phyloP scores from a whole-genome alignment of 2,329 filamentous ascomycete genomes.

The Celoporthe dispersa region DNA sequence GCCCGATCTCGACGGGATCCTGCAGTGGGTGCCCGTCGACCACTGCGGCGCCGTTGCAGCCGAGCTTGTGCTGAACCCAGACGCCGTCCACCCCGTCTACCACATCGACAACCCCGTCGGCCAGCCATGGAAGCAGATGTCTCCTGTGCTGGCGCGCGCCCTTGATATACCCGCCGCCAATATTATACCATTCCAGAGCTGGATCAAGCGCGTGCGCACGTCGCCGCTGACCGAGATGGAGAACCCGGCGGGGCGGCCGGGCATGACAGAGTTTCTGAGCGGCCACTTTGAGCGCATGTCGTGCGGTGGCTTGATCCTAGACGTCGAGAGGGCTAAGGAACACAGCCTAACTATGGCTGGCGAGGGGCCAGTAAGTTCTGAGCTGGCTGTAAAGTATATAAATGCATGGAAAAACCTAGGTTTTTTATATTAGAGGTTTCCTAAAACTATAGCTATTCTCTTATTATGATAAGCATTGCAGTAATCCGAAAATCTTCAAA shows the following conservation, averaged over 20 bases:
- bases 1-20: constrained; percentile 45
- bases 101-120: constrained; percentile 21
- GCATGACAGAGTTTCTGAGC: constrained; percentile 36
- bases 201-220: constrained; percentile 36
- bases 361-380: neutral
- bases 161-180: constrained; percentile 29
- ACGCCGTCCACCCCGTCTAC: neutral
- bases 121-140: constrained; percentile 12
- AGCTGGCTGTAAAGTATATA: neutral
- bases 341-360: constrained; percentile 28
- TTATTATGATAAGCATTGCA: no score
- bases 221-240: constrained; percentile 27
- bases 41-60: constrained; percentile 35
- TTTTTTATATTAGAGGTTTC: neutral
- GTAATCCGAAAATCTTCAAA: no score
- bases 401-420: neutral
- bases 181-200: constrained; percentile 36
- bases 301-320: constrained; percentile 37
- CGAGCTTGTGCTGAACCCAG: constrained; percentile 33
- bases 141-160: constrained; percentile 22
- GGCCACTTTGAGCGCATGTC: constrained; percentile 38
- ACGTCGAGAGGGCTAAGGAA: constrained; percentile 33
- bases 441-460: no score
- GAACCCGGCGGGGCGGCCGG: constrained; percentile 34
- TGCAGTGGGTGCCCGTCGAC: constrained; percentile 54